A percentile compares a stretch with the other conserved stretches of the same genome.
Conservation (phyloP, 1,284 basidiomycete genomes). For the Apiotrichum mycotoxinovorans region DNA sequence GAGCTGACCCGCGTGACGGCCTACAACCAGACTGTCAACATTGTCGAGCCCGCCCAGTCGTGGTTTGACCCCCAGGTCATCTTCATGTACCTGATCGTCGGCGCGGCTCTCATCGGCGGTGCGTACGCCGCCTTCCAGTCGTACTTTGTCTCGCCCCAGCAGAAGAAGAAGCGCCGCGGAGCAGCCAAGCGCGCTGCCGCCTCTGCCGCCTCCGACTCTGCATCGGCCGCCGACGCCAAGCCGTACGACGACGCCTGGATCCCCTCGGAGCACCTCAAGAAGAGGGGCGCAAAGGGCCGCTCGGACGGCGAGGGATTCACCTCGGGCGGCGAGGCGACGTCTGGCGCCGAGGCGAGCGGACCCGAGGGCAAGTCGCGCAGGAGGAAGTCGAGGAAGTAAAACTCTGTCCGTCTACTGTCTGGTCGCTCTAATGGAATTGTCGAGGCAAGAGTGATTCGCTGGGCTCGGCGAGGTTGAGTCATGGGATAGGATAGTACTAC, state of each 20-base stretch:
- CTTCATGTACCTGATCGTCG: conserved; percentile 70
- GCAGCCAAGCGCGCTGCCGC: conserved; percentile 34
- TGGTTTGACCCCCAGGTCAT: conserved; percentile 75
- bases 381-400: conserved; percentile 27
- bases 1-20: conserved; percentile 58
- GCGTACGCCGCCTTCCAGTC: conserved; percentile 66
- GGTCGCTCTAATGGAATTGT: too few relatives aligned
- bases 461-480: background rate
- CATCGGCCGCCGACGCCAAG: conserved; percentile 57
- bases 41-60: conserved; percentile 75
- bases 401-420: too few relatives aligned
- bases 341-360: conserved; percentile 42
- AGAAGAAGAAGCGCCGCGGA: conserved; percentile 43
- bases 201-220: conserved; percentile 39
- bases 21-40: conserved; percentile 71
- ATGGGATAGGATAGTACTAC: background rate
- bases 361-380: conserved; percentile 32
- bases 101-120: conserved; percentile 62
- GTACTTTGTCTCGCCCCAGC: conserved; percentile 56
- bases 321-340: conserved; percentile 34
- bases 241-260: conserved; percentile 91
- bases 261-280: conserved; percentile 77
- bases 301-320: conserved; percentile 36
- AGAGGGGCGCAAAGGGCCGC: conserved; percentile 47
- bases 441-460: background rate